Evolutionary conservation across 495 filamentous ascomycete species (phyloP).

Genomic region (Annulohypoxylon moriforme): DNA sequence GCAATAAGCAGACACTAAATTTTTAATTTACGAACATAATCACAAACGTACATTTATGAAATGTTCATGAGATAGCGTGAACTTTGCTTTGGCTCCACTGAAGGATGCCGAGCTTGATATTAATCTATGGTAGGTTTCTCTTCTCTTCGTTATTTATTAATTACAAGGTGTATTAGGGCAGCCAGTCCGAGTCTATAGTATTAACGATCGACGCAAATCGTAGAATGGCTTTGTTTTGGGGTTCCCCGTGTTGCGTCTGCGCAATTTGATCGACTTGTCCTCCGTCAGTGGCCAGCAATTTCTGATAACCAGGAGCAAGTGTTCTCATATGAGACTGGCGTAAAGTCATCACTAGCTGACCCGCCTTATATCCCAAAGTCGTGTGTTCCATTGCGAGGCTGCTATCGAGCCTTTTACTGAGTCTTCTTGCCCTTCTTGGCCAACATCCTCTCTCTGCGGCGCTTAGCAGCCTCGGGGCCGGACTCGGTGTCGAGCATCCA

Average conservation of each 20-base stretch:
- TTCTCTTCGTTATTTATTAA: constrained; percentile 40
- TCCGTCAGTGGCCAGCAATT: constrained; percentile 39
- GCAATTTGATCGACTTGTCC: constrained; percentile 17
- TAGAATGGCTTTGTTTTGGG: constrained; percentile 12
- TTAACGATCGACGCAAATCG: constrained; percentile 35
- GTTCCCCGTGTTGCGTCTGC: constrained; percentile 17
- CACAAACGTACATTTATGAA: neutral
- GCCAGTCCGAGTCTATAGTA: constrained; percentile 33
- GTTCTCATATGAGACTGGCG: constrained; percentile 1
- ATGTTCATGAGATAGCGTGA: neutral
- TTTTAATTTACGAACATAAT: neutral
- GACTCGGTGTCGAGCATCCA: constrained; percentile 93
- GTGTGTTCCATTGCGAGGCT: constrained; percentile 17
- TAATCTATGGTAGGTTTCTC: constrained; percentile 49
- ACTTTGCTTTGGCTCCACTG: constrained; percentile 34
- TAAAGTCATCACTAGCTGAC: constrained; percentile 8
- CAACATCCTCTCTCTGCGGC: constrained; percentile 82
- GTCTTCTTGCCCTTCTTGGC: constrained; percentile 78
- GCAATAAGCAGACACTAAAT: neutral
- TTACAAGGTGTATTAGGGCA: constrained; percentile 43
- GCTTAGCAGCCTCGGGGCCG: constrained; percentile 85
- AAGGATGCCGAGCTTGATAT: constrained; percentile 40
- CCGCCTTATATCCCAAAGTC: constrained; percentile 5
- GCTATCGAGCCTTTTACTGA: constrained; percentile 55
- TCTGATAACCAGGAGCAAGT: constrained; percentile 35